Evolutionary conservation across 352 stramenopile species (phyloP).

Genomic region (Lagenidium giganteum): DNA sequence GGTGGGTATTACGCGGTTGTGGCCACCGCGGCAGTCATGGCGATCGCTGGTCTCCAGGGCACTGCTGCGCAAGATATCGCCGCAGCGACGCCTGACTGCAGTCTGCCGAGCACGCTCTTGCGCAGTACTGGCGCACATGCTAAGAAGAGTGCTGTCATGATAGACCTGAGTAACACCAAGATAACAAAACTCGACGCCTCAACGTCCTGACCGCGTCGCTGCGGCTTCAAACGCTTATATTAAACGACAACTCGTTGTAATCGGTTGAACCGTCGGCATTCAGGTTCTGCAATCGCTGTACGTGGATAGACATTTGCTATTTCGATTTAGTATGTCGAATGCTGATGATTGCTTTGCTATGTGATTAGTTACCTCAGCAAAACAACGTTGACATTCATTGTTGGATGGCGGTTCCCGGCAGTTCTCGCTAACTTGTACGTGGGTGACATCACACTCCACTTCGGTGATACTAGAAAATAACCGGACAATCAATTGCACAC

Average conservation of each 20-base stretch:
- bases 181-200: constrained; percentile 24
- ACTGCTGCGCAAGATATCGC: too few relatives aligned
- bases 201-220: constrained; percentile 37
- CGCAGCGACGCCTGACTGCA: too few relatives aligned
- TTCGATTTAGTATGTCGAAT: background rate
- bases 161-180: constrained; percentile 36
- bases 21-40: too few relatives aligned
- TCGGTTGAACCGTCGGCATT: constrained; percentile 35
- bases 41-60: too few relatives aligned
- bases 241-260: constrained; percentile 44
- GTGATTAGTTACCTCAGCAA: too few relatives aligned
- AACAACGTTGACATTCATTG: constrained; percentile 29
- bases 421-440: constrained; percentile 31
- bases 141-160: too few relatives aligned
- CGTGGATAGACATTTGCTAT: constrained; percentile 8
- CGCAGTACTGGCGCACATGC: too few relatives aligned
- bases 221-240: constrained; percentile 48
- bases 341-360: background rate
- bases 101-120: constrained; percentile 42
- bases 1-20: too few relatives aligned
- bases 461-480: too few relatives aligned
- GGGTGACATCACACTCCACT: too few relatives aligned
- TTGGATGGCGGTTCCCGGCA: constrained; percentile 32
- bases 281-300: constrained; percentile 48
- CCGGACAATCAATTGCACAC: too few relatives aligned